Evolutionary conservation across 257 asterid species (phyloP).

Genomic region (Nyctanthes arbortristis): DNA sequence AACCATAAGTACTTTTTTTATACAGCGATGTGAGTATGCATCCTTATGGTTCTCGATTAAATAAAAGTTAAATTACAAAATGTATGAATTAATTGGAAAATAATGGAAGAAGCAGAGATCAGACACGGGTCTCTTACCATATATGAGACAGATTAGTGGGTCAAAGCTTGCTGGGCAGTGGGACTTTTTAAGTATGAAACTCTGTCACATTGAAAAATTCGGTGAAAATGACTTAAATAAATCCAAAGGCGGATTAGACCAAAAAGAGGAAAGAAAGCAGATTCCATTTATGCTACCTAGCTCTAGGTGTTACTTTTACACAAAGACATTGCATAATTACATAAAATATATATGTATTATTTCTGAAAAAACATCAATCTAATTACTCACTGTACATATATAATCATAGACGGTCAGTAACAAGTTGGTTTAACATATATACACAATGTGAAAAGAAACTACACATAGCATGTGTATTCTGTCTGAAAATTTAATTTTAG

Average conservation of each 20-base stretch:
- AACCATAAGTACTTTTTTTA: no score
- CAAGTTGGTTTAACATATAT: no score
- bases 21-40: no score
- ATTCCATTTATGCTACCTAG: constrained; percentile 47
- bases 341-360: constrained; percentile 12
- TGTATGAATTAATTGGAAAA: background rate
- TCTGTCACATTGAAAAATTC: constrained; percentile 35
- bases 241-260: background rate
- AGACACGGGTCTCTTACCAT: background rate
- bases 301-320: constrained; percentile 40
- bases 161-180: constrained; percentile 47
- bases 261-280: constrained; percentile 36
- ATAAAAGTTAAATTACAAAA: constrained; percentile 7
- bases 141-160: constrained; percentile 51
- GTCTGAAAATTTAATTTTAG: no score
- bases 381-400: no score
- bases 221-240: constrained; percentile 24
- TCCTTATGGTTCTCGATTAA: no score
- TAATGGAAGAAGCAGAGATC: constrained; percentile 18
- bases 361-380: no score
- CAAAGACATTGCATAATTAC: no score
- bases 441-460: no score
- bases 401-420: no score
- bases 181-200: constrained; percentile 29
- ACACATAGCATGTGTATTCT: no score